A percentile compares a stretch with the other conserved stretches of the same genome.
These are phyloP conservation scores for Didymella lethalis DNA, from an alignment of 2,329 filamentous ascomycete genomes.

Conservation along the genomic window DNA sequence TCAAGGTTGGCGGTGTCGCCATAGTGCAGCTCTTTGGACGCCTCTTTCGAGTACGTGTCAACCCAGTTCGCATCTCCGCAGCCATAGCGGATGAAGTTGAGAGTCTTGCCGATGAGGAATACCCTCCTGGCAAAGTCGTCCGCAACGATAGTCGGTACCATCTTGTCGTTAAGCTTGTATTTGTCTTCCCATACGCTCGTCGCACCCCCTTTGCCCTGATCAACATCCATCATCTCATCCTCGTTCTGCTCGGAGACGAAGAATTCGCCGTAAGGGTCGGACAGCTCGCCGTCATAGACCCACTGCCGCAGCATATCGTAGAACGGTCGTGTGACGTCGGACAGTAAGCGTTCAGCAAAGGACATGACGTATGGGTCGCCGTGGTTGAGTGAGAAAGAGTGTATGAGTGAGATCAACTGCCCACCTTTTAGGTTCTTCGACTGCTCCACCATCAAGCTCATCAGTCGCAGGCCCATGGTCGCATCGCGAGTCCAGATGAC, in stretches of 20 bases:
- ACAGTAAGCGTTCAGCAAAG: slow-evolving; percentile 88
- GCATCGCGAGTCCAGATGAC: slow-evolving; percentile 98
- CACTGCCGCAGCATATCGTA: slow-evolving; percentile 95
- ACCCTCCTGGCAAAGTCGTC: slow-evolving; percentile 95
- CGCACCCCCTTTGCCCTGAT: slow-evolving; percentile 63
- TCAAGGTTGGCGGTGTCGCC: slow-evolving; percentile 92
- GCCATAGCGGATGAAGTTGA: slow-evolving; percentile 97
- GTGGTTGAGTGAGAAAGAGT: slow-evolving; percentile 90
- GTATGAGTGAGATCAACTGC: slow-evolving; percentile 90
- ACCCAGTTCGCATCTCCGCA: slow-evolving; percentile 96
- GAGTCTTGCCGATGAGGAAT: slow-evolving; percentile 94
- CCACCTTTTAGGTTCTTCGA: slow-evolving; percentile 84
- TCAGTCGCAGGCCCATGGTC: slow-evolving; percentile 90
- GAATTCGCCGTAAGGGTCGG: slow-evolving; percentile 95
- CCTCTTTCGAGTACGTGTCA: slow-evolving; percentile 89
- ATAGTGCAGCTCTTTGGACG: slow-evolving; percentile 90
- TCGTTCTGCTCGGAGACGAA: slow-evolving; percentile 87
- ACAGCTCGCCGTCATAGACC: slow-evolving; percentile 98
- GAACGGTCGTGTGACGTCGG: slow-evolving; percentile 89
- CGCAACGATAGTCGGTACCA: slow-evolving; percentile 94
- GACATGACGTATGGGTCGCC: slow-evolving; percentile 93
- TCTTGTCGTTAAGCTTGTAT: slow-evolving; percentile 82
- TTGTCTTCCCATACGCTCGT: slow-evolving; percentile 99
- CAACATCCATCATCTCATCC: slow-evolving; percentile 53
- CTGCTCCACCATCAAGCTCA: slow-evolving; percentile 94